Base-by-base conservation (phyloP, 768 basidiomycete species). In the Mycena venus region DNA sequence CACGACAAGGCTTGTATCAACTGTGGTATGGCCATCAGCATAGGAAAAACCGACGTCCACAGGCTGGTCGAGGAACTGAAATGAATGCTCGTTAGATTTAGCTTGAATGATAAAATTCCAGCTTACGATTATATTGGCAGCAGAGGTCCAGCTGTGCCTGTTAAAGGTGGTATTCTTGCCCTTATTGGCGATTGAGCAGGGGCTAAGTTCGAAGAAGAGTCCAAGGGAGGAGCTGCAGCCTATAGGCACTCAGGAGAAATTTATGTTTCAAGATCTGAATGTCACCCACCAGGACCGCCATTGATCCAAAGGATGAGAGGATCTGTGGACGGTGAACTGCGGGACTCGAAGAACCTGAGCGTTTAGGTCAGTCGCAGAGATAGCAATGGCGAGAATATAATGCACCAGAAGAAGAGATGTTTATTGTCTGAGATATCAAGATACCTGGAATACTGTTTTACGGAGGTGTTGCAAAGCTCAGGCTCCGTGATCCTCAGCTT, bases 21-120 rank as follows among this genome's bases (percentile, higher is more conserved):
- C 94, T 1, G 87, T 89, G 1, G 91, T 91, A 42, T 91, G 93
- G 92, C 17, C 92, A n/a, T n/a, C 90, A 1, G 91, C 89, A 80
- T 97, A 99, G 1, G 95, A 97, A 84, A 89, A 98, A 34, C 98
- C 97, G 40, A 98, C 97, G 68, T 94, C 91, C 77, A 97, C 90
- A 23, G 97, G 97, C 79, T 96, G 89, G 80, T 92, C 91, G 72
- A 94, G 90, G 88, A 94, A 94, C 71, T n/a, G n/a, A n/a, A n/a
- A n/a, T 75, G 59, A 4, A 36, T 10, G 17, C 4, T 5, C 2
- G 70, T 38, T 25, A 15, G 65, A 49, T 9, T n/a, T 6, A 51
- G 1, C 21, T 25, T 7, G 27, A n/a, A 38, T 5, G 7, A 4
- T 38, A 32, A 17, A 7, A 19, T 3, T n/a, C 23, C 4, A 17